A percentile compares a stretch with the other conserved stretches of the same genome.
phyloP scores from a whole-genome alignment of 2,329 filamentous ascomycete species.

The Trichophyton benhamiae region DNA sequence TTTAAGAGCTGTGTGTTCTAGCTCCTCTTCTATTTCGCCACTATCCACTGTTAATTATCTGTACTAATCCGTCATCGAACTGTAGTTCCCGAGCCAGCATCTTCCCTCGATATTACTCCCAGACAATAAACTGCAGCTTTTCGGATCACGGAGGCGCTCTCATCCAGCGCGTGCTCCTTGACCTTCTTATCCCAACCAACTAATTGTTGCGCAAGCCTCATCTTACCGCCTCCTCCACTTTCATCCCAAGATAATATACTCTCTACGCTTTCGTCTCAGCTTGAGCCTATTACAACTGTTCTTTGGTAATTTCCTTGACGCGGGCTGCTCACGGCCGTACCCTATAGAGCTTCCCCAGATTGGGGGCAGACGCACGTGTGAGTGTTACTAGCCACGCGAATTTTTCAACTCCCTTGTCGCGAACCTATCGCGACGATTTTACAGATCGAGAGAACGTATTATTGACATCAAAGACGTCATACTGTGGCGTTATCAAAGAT shows the following conservation, averaged over 20 bases:
- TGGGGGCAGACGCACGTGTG: neutral
- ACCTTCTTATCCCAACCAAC: neutral
- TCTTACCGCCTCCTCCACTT: neutral
- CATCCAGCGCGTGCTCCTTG: neutral
- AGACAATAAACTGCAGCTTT: neutral
- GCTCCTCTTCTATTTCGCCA: neutral
- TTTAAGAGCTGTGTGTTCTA: neutral
- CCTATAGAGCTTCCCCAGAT: neutral
- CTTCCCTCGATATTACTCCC: neutral
- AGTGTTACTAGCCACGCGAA: constrained; percentile 3
- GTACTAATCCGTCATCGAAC: neutral
- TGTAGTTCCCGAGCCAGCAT: neutral
- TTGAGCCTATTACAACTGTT: neutral
- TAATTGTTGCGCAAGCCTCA: neutral
- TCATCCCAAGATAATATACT: neutral
- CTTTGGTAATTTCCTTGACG: neutral
- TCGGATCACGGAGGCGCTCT: neutral
- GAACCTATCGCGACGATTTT: neutral
- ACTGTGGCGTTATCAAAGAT: neutral
- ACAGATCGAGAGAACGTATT: neutral
- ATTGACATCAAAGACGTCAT: neutral
- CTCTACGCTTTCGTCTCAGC: neutral
- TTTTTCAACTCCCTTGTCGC: neutral
- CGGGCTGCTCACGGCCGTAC: neutral
- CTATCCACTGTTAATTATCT: neutral